These are phyloP conservation scores for Sporothrix euskadiensis DNA, from an alignment of 2,329 filamentous ascomycete genomes.

Conservation along the genomic window DNA sequence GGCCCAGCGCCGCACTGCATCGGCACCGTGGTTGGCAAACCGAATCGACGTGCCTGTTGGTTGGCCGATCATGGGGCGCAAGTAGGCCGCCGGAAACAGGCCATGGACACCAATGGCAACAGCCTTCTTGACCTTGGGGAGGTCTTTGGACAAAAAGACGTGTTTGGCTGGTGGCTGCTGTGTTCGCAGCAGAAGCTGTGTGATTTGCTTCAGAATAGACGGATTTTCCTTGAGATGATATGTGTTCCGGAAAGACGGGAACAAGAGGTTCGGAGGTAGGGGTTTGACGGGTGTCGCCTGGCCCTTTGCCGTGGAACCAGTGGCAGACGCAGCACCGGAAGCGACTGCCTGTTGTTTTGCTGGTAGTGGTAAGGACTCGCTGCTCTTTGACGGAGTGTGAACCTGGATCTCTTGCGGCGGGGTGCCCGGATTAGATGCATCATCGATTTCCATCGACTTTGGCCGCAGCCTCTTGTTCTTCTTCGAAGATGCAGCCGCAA, in stretches of 20 bases:
- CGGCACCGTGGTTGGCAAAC: slow-evolving; percentile 84
- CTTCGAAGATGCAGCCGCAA: slow-evolving; percentile 37
- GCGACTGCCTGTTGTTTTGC: slow-evolving; percentile 3
- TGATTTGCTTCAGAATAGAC: slow-evolving; percentile 68
- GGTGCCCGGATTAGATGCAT: slow-evolving; percentile 39
- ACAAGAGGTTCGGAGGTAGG: slow-evolving; percentile 60
- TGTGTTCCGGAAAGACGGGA: slow-evolving; percentile 69
- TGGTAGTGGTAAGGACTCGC: neutral
- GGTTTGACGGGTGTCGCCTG: slow-evolving; percentile 40
- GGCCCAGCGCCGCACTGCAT: slow-evolving; percentile 81
- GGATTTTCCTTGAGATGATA: slow-evolving; percentile 68
- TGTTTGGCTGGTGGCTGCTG: slow-evolving; percentile 63
- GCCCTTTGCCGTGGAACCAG: neutral
- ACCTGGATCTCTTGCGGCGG: neutral
- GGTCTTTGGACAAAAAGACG: slow-evolving; percentile 68
- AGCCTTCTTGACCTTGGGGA: slow-evolving; percentile 76
- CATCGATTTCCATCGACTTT: slow-evolving; percentile 51
- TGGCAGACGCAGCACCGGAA: neutral
- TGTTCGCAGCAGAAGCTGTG: slow-evolving; percentile 57
- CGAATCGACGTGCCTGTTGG: slow-evolving; percentile 93
- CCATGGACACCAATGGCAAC: slow-evolving; percentile 94
- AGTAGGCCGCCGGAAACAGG: slow-evolving; percentile 81
- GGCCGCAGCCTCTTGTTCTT: slow-evolving; percentile 51
- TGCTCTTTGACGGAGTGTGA: slow-evolving; percentile 4
- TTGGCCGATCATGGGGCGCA: slow-evolving; percentile 90